Percentiles rank a stretch among this genome's conserved stretches.
Evolutionary conservation across 192 early-diverging fungal species (phyloP).

Genomic region (Coemansia sp.): DNA sequence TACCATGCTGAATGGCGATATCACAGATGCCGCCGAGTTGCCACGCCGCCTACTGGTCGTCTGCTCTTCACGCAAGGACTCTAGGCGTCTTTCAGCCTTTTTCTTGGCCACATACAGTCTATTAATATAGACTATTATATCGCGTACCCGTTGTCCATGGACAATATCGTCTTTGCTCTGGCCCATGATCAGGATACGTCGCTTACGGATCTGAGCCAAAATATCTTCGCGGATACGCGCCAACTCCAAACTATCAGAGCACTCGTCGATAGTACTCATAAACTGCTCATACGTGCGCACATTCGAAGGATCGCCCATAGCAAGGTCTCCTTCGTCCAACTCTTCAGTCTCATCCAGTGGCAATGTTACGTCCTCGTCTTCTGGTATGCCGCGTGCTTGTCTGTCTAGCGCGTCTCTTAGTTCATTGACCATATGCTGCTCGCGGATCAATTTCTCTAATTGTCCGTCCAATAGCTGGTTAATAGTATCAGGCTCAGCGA

Average conservation of each 20-base stretch:
- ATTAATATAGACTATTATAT: slow-evolving; percentile 75
- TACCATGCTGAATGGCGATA: not conserved
- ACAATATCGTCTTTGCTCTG: slow-evolving; percentile 74
- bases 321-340: not conserved
- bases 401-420: slow-evolving; percentile 68
- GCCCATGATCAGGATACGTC: slow-evolving; percentile 60
- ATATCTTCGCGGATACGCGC: slow-evolving; percentile 70
- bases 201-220: slow-evolving; percentile 73
- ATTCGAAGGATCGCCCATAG: too few species aligned
- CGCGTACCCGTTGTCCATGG: slow-evolving; percentile 76
- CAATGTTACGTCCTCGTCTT: not conserved
- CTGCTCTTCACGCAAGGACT: slow-evolving; percentile 53
- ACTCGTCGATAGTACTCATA: slow-evolving; percentile 70
- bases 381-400: slow-evolving; percentile 49
- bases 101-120: slow-evolving; percentile 72
- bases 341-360: slow-evolving; percentile 4
- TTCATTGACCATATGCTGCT: slow-evolving; percentile 72
- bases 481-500: slow-evolving; percentile 87
- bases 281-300: slow-evolving; percentile 73
- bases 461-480: slow-evolving; percentile 78
- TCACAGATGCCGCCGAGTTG: slow-evolving; percentile 7
- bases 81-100: slow-evolving; percentile 73
- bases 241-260: slow-evolving; percentile 65
- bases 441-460: slow-evolving; percentile 49
- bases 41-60: not conserved